Evolutionary conservation across 352 stramenopile species (phyloP), one percentile per base, ranked within the genome.

Genomic region (Phytophthora hibernalis): DNA sequence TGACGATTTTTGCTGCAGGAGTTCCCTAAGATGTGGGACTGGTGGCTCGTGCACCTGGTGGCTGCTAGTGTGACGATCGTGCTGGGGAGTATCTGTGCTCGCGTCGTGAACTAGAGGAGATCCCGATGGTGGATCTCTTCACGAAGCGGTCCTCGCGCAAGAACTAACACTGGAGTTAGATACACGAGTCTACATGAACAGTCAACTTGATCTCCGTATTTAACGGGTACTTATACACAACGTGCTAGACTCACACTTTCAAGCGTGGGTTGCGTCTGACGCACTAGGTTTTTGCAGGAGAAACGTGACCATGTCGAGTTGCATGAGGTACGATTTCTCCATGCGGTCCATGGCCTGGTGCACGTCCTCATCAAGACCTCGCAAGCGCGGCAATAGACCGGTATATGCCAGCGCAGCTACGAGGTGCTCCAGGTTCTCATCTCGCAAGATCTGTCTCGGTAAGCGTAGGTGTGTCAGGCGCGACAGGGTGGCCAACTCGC

Each of bases 21-120:
- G 28, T 92, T 96, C 37, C 90, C 90, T 4, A 90, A 88, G 65
- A 80, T 79, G 24, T 96, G 84, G 90, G 83, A 95, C 55, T 97
- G 90, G 90, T 97, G 90, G 90, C 67, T 95, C 21, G 66, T 96
- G 20, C 86, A 96, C 51, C 22, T 80, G 9, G 76, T 83, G n/a
- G 77, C 85, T 51, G 77, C 85, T 45, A 80, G 76, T 53, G 63
- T 91, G 45, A 96, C 90, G 9, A 87, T 96, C 45, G 56, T 95
- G n/a, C 69, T 97, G 31, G 89, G 90, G 90, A 97, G 60, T 96
- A 96, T 68, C 51, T 97, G 38, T 96, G 90, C 65, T 94, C 89
- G 42, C 83, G 89, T 33, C 85, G 86, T 11, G 90, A 97, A 55
- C 73, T 97, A 18, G 81, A 93, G 60, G 90, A 97, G 55, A 97